Evolutionary conservation across 1,139 yeast genomes (phyloP).

Genomic region (Kazachstania sp.): DNA sequence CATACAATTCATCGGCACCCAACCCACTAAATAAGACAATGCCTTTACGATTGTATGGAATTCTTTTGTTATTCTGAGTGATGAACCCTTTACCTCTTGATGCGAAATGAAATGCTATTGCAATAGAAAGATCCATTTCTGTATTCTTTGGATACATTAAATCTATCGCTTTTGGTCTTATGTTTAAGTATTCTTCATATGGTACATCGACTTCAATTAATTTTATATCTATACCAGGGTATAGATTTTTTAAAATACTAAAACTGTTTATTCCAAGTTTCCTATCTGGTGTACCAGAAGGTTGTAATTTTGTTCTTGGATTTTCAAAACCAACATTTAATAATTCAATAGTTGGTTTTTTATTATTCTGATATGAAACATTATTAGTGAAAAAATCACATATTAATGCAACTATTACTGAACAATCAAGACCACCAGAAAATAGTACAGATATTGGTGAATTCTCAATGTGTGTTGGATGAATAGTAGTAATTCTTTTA

Average conservation of each 20-base stretch:
- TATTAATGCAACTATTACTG: conserved; percentile 51
- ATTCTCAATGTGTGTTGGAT: conserved; percentile 40
- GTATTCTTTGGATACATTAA: conserved; percentile 79
- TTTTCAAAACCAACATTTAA: conserved; percentile 92
- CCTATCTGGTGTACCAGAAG: conserved; percentile 74
- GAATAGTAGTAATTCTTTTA: conserved; percentile 49
- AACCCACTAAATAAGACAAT: conserved; percentile 79
- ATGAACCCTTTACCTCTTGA: conserved; percentile 45
- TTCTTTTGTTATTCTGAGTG: conserved; percentile 14
- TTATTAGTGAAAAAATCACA: conserved; percentile 21
- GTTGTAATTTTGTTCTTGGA: conserved; percentile 61
- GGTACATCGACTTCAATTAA: conserved; percentile 64
- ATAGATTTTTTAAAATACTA: conserved; percentile 39
- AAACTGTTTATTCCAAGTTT: conserved; percentile 58
- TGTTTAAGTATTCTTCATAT: conserved; percentile 52
- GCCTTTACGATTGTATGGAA: conserved; percentile 41
- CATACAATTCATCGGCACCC: conserved; percentile 96
- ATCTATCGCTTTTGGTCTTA: conserved; percentile 45
- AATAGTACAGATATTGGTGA: conserved; percentile 55
- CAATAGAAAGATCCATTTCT: conserved; percentile 92
- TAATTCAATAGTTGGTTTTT: conserved; percentile 46
- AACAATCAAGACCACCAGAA: conserved; percentile 94
- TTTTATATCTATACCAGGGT: conserved; percentile 35
- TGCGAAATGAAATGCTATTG: conserved; percentile 91
- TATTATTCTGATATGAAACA: conserved; percentile 1